Conservation (phyloP, 2,329 filamentous ascomycete species). For the Neurospora crassa region DNA sequence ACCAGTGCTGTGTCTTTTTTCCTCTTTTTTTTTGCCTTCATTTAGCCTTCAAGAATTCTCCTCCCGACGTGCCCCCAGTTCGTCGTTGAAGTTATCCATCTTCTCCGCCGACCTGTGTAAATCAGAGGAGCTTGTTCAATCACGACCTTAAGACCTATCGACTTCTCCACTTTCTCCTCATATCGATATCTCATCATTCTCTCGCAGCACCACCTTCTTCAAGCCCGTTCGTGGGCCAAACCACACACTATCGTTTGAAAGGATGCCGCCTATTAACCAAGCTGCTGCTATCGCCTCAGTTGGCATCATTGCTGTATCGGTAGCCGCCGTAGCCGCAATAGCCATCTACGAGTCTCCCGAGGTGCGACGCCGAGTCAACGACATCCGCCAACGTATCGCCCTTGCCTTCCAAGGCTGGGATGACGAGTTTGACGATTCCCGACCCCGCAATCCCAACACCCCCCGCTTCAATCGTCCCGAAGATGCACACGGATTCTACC, state of each 20-base stretch:
- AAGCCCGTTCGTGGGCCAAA: background rate
- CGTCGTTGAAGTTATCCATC: background rate
- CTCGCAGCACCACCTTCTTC: background rate
- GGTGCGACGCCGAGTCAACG: conserved; percentile 50
- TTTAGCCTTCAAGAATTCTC: background rate
- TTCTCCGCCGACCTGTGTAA: background rate
- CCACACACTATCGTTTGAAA: conserved; percentile 9
- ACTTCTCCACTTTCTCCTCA: background rate
- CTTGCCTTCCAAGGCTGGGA: conserved; percentile 49
- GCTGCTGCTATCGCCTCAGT: conserved; percentile 43
- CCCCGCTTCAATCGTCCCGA: conserved; percentile 57
- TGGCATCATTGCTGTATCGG: conserved; percentile 47
- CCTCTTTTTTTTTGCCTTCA: background rate
- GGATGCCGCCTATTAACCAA: conserved; percentile 48
- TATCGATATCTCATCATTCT: background rate
- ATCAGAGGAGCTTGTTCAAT: background rate
- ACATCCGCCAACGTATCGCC: conserved; percentile 52
- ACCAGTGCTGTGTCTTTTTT: background rate
- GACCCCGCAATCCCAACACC: conserved; percentile 27
- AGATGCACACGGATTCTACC: conserved; percentile 54
- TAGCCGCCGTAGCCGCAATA: conserved; percentile 48
- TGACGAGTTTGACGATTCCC: conserved; percentile 36
- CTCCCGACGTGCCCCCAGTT: background rate
- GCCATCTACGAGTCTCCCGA: conserved; percentile 57
- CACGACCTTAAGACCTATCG: background rate